Evolutionary conservation across 441 rosid genomes (phyloP), one percentile per base, ranked within the genome.

Genomic region (Mallotus repandus): DNA sequence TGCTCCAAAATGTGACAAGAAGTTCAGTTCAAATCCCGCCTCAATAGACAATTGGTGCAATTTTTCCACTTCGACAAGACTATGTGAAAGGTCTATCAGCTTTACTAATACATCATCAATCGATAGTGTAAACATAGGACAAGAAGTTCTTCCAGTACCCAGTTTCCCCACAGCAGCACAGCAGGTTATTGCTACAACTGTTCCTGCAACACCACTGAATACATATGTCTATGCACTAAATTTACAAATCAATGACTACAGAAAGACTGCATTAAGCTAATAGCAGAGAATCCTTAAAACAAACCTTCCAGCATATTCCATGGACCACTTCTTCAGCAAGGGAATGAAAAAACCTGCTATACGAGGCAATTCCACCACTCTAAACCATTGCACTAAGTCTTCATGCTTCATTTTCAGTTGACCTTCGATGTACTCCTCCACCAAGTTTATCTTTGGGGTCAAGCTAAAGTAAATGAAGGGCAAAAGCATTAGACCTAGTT

Each of bases 201-300:
- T 84, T 70, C 92, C 93, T 87, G 93, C 93, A 70, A 90, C 87
- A 78, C 96, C 93, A 83, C 96, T 90, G 91, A 74, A 84, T 63
- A 70, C 67, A 72, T 71, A 60, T 74, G 58, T 77, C 75, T 74
- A 77, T 66, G 80, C 77, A 71, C 65, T 57, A 73, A 71, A 75
- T 52, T 72, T 54, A 52, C 53, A 48, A 58, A 64, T 18, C 55
- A 67, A 35, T 56, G 74, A 67, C 25, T 59, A 53, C 8, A 71
- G 10, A 18, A 6, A 56, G 70, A 77, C 19, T 35, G 61, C 71
- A 66, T 45, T 41, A 68, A 57, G 63, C 66, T 50, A 50, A 78
- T 78, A 71, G 67, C 71, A 70, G 32, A 79, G 43, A 32, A 35
- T 60, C 48, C 49, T 43, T 62, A 12, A 25, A 79, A 73, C 86